Evolutionary conservation across 2,329 filamentous ascomycete genomes (phyloP), one percentile per base, ranked within the genome.

Genomic region (Plectosphaerella sp.): DNA sequence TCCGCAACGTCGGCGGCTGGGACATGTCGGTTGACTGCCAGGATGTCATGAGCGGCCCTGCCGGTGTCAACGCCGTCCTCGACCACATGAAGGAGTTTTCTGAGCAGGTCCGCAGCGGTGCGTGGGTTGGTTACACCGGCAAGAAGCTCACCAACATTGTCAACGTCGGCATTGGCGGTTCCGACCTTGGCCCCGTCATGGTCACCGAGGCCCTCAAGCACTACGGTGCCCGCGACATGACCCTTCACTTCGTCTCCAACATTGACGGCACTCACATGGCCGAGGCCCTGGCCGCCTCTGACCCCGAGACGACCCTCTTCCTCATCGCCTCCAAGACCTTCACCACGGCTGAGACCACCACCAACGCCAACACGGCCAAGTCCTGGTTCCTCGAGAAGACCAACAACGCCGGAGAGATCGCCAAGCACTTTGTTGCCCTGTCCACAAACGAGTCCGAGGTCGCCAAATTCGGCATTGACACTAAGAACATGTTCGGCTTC

Each of bases 401-500:
- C 1, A 79, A 71, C 69, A 71, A 87, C 81, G 75, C 94, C 85
- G 84, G 82, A 56, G 87, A 96, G 25, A 95, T 99, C 62, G 91
- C 94, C 62, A 99, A 97, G 83, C 94, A 99, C 82, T 99, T 99
- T 67, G 94, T 97, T 53, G 94, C 94, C 45, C 84, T 99, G 50
- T 97, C 94, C 48, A 99, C 94, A 71, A 99, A 99, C 75, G 89
- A 93, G 75, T 71, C 78, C 50, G 93, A 97, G 77, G 94, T 99
- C 57, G 91, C 89, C 75, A 97, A 97, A 80, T 99, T 99, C 65
- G 94, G 94, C 60, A 99, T 99, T 66, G 93, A 97, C 76, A 87
- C 86, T 75, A 93, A 93, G 82, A 99, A 97, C 82, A 99, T 99
- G 94, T 99, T 99, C 67, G 92, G 91, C 64, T 99, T 99, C 70